These are phyloP conservation scores for Scutellaria baicalensis DNA, from an alignment of 257 asterid species.

Conservation along the genomic window DNA sequence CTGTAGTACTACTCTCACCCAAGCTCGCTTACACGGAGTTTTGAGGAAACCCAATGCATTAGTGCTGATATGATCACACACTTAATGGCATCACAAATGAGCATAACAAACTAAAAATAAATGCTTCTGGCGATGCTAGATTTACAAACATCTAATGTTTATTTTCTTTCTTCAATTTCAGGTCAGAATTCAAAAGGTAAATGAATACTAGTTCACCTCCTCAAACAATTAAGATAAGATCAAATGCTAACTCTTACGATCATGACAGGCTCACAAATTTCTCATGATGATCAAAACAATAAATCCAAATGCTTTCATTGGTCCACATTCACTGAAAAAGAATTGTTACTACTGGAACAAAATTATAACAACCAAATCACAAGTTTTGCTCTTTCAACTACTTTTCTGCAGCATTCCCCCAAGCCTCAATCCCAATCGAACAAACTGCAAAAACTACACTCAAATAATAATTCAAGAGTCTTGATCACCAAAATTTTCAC, in stretches of 20 bases:
- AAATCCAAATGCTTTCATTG: neutral
- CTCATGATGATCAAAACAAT: neutral
- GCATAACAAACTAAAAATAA: neutral
- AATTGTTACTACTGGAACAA: neutral
- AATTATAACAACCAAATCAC: too few relatives aligned
- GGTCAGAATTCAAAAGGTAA: neutral
- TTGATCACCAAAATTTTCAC: neutral
- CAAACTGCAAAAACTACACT: neutral
- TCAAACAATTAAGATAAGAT: neutral
- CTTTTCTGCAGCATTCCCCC: neutral
- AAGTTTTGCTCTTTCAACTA: neutral
- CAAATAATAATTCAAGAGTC: neutral
- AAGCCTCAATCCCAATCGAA: neutral
- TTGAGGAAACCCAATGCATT: too few relatives aligned
- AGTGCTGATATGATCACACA: too few relatives aligned
- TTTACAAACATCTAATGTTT: neutral
- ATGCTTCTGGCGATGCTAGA: neutral
- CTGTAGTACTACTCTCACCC: too few relatives aligned
- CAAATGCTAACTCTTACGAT: slow-evolving; percentile 6
- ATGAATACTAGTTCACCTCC: neutral
- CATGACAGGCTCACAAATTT: neutral
- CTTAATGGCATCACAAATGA: neutral
- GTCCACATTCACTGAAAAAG: slow-evolving; percentile 1
- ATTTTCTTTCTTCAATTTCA: neutral
- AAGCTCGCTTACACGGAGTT: too few relatives aligned